These are phyloP conservation scores for Scytalidium sp. DNA, from an alignment of 2,329 filamentous ascomycete species.

Conservation along the genomic window DNA sequence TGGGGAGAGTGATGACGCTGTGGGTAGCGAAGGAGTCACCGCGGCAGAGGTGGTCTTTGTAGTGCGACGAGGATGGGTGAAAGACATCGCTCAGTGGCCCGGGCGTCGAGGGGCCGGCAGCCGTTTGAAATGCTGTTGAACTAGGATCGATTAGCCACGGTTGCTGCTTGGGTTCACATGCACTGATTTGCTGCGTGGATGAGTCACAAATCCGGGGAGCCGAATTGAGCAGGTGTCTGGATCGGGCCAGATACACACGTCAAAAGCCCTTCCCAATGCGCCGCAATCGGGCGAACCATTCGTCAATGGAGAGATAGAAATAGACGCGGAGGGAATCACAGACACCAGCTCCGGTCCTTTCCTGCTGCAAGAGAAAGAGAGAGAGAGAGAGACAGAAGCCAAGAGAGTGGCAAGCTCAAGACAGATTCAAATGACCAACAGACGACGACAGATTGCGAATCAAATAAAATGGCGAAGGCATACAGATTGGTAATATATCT, in stretches of 20 bases:
- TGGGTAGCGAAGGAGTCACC: slow-evolving; percentile 42
- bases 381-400: not conserved
- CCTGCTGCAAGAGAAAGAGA: not conserved
- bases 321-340: not conserved
- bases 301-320: not conserved
- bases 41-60: slow-evolving; percentile 33
- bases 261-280: not conserved
- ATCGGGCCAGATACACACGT: not conserved
- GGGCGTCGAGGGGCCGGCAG: slow-evolving; percentile 8
- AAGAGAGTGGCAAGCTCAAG: no score
- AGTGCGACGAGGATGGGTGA: slow-evolving; percentile 29
- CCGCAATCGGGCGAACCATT: not conserved
- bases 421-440: no score
- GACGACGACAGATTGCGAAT: not conserved
- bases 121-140: not conserved
- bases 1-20: slow-evolving; percentile 36
- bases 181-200: not conserved
- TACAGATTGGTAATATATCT: not conserved
- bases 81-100: slow-evolving; percentile 29
- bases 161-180: not conserved
- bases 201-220: not conserved
- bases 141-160: not conserved
- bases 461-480: not conserved
- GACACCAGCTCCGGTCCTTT: not conserved
- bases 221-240: not conserved